Conservation (phyloP, 371 early-diverging fungal genomes). For the Blastocladiella emersonii region DNA sequence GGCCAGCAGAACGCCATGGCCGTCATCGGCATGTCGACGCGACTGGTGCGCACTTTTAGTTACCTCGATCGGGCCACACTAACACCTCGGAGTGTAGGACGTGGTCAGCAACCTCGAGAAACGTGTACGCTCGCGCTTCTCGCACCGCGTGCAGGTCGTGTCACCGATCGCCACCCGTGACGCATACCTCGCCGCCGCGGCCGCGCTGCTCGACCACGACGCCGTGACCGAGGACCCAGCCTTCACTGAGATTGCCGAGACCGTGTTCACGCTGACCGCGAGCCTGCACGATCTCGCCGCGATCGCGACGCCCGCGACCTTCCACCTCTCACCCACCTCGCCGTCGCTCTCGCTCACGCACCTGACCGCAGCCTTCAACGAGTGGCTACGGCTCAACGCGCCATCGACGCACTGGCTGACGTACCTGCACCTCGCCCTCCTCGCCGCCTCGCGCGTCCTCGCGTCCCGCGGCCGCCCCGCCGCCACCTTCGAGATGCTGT, state of each 20-base stretch:
- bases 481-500: neutral
- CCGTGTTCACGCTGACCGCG: neutral
- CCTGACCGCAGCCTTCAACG: no score
- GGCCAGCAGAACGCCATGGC: slow-evolving; percentile 66
- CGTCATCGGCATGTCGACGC: slow-evolving; percentile 70
- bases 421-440: neutral
- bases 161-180: slow-evolving; percentile 35
- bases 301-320: neutral
- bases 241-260: neutral
- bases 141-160: slow-evolving; percentile 67
- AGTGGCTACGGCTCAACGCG: neutral
- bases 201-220: neutral
- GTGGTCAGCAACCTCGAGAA: slow-evolving; percentile 74
- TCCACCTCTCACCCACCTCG: no score
- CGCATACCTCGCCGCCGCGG: neutral
- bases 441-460: neutral
- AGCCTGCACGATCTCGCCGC: neutral
- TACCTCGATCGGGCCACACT: neutral
- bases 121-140: slow-evolving; percentile 87
- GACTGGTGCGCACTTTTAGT: slow-evolving; percentile 38
- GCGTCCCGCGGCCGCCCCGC: neutral
- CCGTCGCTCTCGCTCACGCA: no score
- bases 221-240: neutral
- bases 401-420: neutral
- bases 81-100: slow-evolving; percentile 32